These are phyloP conservation scores for Solanum boliviense DNA, from an alignment of 257 asterid species.

Conservation along the genomic window DNA sequence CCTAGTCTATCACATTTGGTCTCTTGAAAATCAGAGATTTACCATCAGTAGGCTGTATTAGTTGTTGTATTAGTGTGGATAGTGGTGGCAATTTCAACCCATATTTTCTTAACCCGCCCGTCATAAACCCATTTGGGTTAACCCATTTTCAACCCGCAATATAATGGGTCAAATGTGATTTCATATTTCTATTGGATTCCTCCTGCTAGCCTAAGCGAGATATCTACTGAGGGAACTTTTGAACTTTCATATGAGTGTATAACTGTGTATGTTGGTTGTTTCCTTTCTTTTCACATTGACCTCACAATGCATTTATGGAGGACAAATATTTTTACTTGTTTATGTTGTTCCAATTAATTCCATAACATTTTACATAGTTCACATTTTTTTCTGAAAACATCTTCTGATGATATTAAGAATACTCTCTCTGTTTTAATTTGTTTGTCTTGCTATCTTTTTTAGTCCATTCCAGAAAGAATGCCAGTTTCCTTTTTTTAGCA, in stretches of 20 bases:
- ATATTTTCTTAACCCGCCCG: background rate
- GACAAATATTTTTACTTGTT: background rate
- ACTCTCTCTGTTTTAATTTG: background rate
- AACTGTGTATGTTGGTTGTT: background rate
- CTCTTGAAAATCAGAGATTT: background rate
- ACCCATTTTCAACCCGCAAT: background rate
- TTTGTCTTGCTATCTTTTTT: background rate
- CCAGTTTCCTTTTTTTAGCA: background rate
- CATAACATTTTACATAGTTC: background rate
- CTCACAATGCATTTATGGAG: background rate
- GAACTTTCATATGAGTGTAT: background rate
- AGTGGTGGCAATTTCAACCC: background rate
- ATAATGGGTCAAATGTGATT: background rate
- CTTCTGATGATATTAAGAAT: background rate
- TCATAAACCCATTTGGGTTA: background rate
- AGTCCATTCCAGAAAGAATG: background rate
- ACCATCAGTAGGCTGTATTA: background rate
- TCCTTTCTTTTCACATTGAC: background rate
- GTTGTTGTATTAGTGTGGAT: background rate
- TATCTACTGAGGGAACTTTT: background rate
- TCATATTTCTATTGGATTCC: background rate
- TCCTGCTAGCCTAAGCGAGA: background rate
- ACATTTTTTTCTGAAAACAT: background rate
- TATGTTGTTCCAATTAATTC: background rate
- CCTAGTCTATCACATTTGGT: background rate